Base-by-base conservation (phyloP, 306 rosid genomes). In the Cucurbita maxima region DNA sequence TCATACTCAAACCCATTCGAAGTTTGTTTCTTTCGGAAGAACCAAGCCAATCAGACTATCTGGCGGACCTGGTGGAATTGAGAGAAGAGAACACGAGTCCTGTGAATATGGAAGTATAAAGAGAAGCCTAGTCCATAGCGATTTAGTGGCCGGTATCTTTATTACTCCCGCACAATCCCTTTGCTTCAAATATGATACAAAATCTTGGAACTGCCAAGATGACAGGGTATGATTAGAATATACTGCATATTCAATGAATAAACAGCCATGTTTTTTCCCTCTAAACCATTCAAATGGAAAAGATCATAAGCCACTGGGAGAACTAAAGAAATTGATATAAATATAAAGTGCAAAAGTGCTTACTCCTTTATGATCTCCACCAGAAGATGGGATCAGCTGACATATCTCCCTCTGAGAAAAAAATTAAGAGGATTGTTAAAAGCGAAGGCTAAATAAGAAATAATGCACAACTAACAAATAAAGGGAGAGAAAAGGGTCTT, bases 141-240 rank as follows among this genome's bases (percentile, higher is more conserved):
- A 84, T 82, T 85, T 90, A 19, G 87, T 77, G 36, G 92, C 88
- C 45, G 96, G 96, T 64, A 90, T 80, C 81, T 94, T 94, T 56
- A 90, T 94, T 67, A 94, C 98, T 80, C 98, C 98, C 0, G 98
- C 93, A 80, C 98, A 94, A 48, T 87, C 98, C 82, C 92, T 94
- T 87, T 90, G 97, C 89, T 94, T 89, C 79, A 94, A 84, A 88
- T 94, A 94, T 53, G 89, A 77, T 79, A 89, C 60, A 70, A 90
- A 90, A 84, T 89, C 98, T 96, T 90, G 98, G 87, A 90, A 90
- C 98, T 94, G 96, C 77, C 82, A 22, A 58, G 25, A 79, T 54
- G 44, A 68, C 51, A 36, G 22, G 47, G n/a, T 20, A 40, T 55
- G 7, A 15, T 59, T 38, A 56, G 19, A 18, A 10, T 72, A 30